phyloP scores from a whole-genome alignment of 176 grass and related monocot species.

The Rhynchospora breviuscula region DNA sequence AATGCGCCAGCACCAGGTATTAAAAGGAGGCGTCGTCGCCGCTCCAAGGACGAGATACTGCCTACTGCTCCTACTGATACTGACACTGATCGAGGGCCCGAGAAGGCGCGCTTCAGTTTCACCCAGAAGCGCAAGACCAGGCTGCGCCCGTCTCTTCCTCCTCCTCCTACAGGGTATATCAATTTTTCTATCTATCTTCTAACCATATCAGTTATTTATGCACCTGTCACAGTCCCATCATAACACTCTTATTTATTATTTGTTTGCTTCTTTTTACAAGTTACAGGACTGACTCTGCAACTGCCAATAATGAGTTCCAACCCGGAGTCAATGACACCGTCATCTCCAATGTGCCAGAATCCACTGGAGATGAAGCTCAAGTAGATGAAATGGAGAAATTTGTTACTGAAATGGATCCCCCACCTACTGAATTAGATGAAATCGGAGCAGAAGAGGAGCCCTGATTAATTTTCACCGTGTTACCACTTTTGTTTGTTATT shows the following conservation, averaged over 20 bases:
- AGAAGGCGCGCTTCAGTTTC: neutral
- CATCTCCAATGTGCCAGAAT: neutral
- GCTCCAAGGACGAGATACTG: neutral
- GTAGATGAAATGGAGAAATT: conserved; percentile 15
- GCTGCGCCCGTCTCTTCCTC: too few relatives aligned
- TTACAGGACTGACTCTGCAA: neutral
- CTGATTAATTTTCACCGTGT: neutral
- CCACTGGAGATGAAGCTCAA: conserved; percentile 16
- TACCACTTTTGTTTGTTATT: neutral
- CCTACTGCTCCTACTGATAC: neutral
- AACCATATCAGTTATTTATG: too few relatives aligned
- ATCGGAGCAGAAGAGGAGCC: neutral
- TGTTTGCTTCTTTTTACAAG: neutral
- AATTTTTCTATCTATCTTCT: neutral
- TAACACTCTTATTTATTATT: neutral
- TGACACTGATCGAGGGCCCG: neutral
- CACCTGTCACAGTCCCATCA: too few relatives aligned
- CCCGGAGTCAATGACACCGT: conserved; percentile 12
- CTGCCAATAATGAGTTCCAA: conserved; percentile 2
- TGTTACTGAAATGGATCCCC: neutral
- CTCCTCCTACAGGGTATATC: conserved; percentile 15
- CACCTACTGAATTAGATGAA: conserved; percentile 3
- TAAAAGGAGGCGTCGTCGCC: neutral
- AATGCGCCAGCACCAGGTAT: neutral
- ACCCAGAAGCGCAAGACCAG: neutral